These are phyloP conservation scores for Penicillium bialowiezense DNA, from an alignment of 495 filamentous ascomycete species.

Conservation along the genomic window DNA sequence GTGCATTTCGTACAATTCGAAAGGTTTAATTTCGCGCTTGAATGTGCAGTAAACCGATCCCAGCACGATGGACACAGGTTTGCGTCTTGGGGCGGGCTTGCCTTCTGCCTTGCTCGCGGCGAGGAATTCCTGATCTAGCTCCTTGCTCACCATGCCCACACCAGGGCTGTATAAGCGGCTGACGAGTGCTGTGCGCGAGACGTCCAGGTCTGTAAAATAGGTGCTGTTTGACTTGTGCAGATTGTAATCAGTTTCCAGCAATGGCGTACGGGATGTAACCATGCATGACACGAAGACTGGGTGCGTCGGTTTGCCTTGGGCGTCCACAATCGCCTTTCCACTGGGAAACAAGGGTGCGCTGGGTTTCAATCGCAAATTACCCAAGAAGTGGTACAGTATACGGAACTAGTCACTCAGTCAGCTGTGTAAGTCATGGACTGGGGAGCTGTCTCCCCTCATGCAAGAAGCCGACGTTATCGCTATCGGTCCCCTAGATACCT, in stretches of 20 bases:
- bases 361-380: constrained; percentile 49
- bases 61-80: constrained; percentile 52
- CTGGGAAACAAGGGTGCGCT: constrained; percentile 36
- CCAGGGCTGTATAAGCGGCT: constrained; percentile 58
- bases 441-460: background rate
- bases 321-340: constrained; percentile 26
- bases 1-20: constrained; percentile 64
- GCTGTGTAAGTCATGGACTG: constrained; percentile 3
- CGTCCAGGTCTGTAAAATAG: constrained; percentile 72
- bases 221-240: constrained; percentile 72
- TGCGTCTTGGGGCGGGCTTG: constrained; percentile 39
- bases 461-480: background rate
- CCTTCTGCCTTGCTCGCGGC: constrained; percentile 38
- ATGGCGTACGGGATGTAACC: constrained; percentile 49
- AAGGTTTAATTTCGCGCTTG: constrained; percentile 65
- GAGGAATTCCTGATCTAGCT: constrained; percentile 40
- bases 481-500: background rate
- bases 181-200: constrained; percentile 62
- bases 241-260: constrained; percentile 66
- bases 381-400: constrained; percentile 46
- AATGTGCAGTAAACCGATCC: constrained; percentile 66
- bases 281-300: constrained; percentile 55
- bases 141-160: constrained; percentile 46
- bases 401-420: constrained; percentile 39
- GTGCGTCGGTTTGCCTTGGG: constrained; percentile 36